Evolutionary conservation across 2,329 filamentous ascomycete species (phyloP), one percentile per base, ranked within the genome.

Genomic region (Hirsutella minnesotensis): DNA sequence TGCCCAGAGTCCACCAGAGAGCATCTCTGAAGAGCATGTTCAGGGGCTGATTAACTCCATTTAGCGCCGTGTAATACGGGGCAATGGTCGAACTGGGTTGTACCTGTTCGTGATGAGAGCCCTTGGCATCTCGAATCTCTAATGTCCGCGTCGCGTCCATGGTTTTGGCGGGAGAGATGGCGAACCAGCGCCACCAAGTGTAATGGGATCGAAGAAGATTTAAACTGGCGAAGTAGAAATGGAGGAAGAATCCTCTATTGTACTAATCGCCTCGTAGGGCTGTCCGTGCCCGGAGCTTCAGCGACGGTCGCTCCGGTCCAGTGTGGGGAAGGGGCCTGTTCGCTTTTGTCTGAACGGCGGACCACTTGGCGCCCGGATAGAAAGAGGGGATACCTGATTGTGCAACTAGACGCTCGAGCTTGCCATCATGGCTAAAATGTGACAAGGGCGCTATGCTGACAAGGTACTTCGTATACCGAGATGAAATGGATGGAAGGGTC

Each of bases 1-100:
- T 67, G 16, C 78, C 78, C 44, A 82, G 54, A 40, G 65, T 77
- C 70, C 71, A 78, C 77, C 77, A 81, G 12, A 81, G 54, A 33
- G 67, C 59, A 49, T 79, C 66, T 52, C 67, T 72, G 54, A 79
- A 76, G 12, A 75, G 51, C 49, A 75, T 57, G 56, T 82, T 80
- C 50, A 70, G 63, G 2, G 61, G 50, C 54, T 80, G 76, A 51
- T 79, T 73, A 48, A 82, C 77, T 43, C 78, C 78, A 51, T 71
- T 73, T 47, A 82, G 67, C 38, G 65, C 67, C 27, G 69, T 70
- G 51, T 70, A 66, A 56, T 69, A 82, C 16, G 73, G 70, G 13
- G 70, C 67, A 45, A 80, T 73, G 18, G 72, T 75, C 18, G 67
- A 63, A 35, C 61, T 65, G 19, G 67, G 56, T 39, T 59, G 54